These are phyloP conservation scores for Solanum pennellii DNA, from an alignment of 257 asterid species.

Conservation along the genomic window DNA sequence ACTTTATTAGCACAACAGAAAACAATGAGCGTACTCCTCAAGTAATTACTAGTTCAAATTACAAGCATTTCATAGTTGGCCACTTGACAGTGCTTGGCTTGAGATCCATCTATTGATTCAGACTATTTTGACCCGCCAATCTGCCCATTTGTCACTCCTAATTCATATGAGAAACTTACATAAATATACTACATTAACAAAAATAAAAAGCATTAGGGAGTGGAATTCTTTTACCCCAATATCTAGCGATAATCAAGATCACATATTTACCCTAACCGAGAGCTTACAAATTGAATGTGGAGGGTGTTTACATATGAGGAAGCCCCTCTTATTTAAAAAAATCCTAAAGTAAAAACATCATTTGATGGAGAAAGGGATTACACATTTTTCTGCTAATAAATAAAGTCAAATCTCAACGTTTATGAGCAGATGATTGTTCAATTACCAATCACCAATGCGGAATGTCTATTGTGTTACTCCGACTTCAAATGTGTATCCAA, in stretches of 20 bases:
- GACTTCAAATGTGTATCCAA: constrained; percentile 24
- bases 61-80: neutral
- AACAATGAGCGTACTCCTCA: too few relatives aligned
- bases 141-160: too few relatives aligned
- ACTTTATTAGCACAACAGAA: too few relatives aligned
- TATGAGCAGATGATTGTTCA: neutral
- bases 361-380: neutral
- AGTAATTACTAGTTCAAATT: neutral
- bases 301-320: neutral
- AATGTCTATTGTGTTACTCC: neutral
- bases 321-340: neutral
- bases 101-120: neutral
- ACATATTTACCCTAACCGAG: neutral
- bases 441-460: neutral
- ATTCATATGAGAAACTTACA: too few relatives aligned
- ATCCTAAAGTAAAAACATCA: too few relatives aligned
- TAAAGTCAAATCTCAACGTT: neutral
- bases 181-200: too few relatives aligned
- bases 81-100: neutral
- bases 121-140: neutral
- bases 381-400: neutral
- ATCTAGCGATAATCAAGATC: neutral
- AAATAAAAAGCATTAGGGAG: neutral
- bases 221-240: neutral
- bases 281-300: neutral